Percentiles rank a stretch among this genome's conserved stretches.
Conservation (phyloP, 2,329 filamentous ascomycete genomes). For the Daldinia sp. region DNA sequence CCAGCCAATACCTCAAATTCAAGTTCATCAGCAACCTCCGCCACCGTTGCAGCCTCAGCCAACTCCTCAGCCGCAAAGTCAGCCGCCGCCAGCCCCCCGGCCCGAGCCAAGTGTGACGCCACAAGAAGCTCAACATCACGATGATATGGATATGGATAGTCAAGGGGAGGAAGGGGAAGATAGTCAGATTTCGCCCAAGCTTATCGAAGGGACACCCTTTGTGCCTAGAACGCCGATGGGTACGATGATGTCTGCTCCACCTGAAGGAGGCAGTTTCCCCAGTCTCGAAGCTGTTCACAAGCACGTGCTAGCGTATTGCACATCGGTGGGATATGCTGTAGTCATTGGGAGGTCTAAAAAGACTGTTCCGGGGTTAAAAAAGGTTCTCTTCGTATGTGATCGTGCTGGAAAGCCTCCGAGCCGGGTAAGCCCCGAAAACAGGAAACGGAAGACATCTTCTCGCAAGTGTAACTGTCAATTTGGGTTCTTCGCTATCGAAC, state of each 20-base stretch:
- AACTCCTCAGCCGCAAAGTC: conserved; percentile 42
- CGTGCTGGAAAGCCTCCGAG: conserved; percentile 69
- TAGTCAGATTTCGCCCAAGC: conserved; percentile 56
- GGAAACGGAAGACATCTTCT: conserved; percentile 73
- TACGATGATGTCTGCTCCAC: conserved; percentile 68
- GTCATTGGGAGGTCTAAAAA: conserved; percentile 75
- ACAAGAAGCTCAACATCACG: conserved; percentile 54
- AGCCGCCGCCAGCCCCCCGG: conserved; percentile 42
- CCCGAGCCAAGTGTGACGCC: conserved; percentile 43
- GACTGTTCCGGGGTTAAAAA: conserved; percentile 71
- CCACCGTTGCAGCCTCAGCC: conserved; percentile 41
- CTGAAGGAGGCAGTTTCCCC: conserved; percentile 69
- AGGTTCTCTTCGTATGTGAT: conserved; percentile 73
- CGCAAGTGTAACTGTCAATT: conserved; percentile 74
- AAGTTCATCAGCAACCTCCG: conserved; percentile 47
- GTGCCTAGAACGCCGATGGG: conserved; percentile 65
- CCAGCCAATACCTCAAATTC: conserved; percentile 44
- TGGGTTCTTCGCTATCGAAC: conserved; percentile 74
- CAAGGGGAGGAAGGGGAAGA: conserved; percentile 56
- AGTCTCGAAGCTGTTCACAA: conserved; percentile 72
- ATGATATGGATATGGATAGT: conserved; percentile 63
- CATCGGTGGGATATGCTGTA: conserved; percentile 72
- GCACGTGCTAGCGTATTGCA: conserved; percentile 70
- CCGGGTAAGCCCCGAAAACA: conserved; percentile 68
- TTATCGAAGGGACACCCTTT: conserved; percentile 59